phyloP scores from a whole-genome alignment of 805 yeast species.

The Lipomyces starkeyi region DNA sequence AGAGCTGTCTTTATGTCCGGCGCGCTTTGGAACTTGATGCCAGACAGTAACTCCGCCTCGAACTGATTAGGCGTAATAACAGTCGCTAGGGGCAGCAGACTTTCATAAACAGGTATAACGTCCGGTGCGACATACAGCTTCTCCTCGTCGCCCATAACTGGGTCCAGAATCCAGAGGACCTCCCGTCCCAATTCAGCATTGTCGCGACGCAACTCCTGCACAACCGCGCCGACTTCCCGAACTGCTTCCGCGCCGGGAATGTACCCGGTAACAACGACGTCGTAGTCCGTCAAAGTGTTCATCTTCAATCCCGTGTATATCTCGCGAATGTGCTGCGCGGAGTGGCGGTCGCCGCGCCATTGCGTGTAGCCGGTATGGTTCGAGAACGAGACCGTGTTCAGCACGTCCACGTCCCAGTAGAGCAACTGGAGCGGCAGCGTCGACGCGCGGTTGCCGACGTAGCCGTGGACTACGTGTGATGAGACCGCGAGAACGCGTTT shows the following conservation, averaged over 20 bases:
- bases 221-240: constrained; percentile 54
- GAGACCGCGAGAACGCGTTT: constrained; percentile 62
- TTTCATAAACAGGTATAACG: constrained; percentile 64
- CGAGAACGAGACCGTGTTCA: constrained; percentile 87
- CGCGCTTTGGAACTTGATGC: constrained; percentile 50
- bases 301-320: constrained; percentile 62
- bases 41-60: constrained; percentile 77
- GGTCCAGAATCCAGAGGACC: constrained; percentile 74
- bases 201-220: constrained; percentile 45
- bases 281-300: constrained; percentile 56
- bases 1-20: constrained; percentile 24
- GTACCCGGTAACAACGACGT: constrained; percentile 80
- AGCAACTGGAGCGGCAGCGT: constrained; percentile 84
- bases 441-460: constrained; percentile 91
- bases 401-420: constrained; percentile 92
- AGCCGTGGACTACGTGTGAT: constrained; percentile 94
- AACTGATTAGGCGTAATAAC: constrained; percentile 92
- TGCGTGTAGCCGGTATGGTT: constrained; percentile 77
- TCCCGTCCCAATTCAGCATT: constrained; percentile 36
- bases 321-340: constrained; percentile 54
- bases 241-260: constrained; percentile 67
- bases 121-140: constrained; percentile 67
- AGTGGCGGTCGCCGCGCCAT: constrained; percentile 57
- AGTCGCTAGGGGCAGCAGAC: constrained; percentile 51
- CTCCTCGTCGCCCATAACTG: constrained; percentile 93